Conservation (phyloP, 1,284 basidiomycete genomes). For the Heterobasidion annosum region DNA sequence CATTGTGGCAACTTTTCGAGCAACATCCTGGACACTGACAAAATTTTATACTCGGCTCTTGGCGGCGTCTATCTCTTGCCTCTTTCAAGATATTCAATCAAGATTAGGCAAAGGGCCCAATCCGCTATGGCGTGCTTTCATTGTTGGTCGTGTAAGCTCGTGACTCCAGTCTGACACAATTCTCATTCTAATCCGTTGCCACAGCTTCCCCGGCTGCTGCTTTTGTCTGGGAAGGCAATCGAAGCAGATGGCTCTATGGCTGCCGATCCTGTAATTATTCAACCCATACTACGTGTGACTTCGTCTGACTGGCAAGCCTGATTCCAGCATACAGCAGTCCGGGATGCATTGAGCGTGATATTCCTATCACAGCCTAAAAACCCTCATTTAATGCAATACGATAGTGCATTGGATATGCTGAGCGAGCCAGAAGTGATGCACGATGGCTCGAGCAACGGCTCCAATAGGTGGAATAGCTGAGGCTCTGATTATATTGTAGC, state of each 20-base stretch:
- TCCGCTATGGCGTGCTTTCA: conserved; percentile 58
- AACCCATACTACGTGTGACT: neutral
- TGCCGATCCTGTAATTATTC: conserved; percentile 45
- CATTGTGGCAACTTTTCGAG: conserved; percentile 50
- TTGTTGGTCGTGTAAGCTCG: conserved; percentile 51
- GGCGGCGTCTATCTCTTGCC: conserved; percentile 47
- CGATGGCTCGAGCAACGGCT: neutral
- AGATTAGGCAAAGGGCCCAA: conserved; percentile 23
- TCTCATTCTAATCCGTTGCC: neutral
- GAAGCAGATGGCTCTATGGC: conserved; percentile 40
- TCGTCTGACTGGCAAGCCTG: conserved; percentile 7
- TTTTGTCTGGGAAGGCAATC: conserved; percentile 41
- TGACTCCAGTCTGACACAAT: neutral
- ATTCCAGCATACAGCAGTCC: conserved; percentile 41
- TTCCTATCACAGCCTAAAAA: conserved; percentile 39
- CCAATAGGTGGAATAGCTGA: neutral
- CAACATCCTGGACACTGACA: conserved; percentile 56
- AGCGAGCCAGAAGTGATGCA: neutral
- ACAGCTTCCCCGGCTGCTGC: conserved; percentile 55
- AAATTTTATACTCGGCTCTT: conserved; percentile 65
- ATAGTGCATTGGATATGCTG: conserved; percentile 8
- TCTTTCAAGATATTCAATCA: conserved; percentile 38
- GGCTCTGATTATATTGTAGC: neutral
- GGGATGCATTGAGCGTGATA: conserved; percentile 39
- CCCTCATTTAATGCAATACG: conserved; percentile 27